Conservation (phyloP, 192 early-diverging fungal species). For the Diversispora epigaea region DNA sequence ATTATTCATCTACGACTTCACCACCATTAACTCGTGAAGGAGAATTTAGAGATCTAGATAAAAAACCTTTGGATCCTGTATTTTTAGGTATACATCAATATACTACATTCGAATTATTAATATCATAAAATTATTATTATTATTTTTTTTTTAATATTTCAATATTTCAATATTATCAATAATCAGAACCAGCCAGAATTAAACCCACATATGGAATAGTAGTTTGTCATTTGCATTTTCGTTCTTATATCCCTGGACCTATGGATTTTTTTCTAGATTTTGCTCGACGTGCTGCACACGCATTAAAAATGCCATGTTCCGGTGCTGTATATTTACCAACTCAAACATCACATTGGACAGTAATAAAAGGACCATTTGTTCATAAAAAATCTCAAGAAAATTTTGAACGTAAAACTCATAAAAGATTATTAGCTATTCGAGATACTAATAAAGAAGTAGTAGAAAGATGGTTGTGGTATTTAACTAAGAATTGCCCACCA, state of each 20-base stretch:
- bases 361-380: constrained; percentile 90
- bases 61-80: no score
- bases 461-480: constrained; percentile 75
- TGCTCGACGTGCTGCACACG: constrained; percentile 75
- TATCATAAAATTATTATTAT: no score
- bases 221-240: constrained; percentile 75
- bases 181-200: constrained; percentile 46
- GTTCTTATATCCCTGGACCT: constrained; percentile 77
- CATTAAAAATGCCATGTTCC: constrained; percentile 71
- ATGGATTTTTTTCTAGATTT: constrained; percentile 88
- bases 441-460: constrained; percentile 75
- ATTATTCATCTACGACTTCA: no score
- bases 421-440: constrained; percentile 76
- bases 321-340: constrained; percentile 71
- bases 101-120: no score
- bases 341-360: constrained; percentile 77
- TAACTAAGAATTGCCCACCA: constrained; percentile 76
- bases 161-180: no score
- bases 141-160: no score
- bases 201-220: constrained; percentile 65
- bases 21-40: no score
- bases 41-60: no score
- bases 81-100: no score
- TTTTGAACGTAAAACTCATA: constrained; percentile 90
- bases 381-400: constrained; percentile 96